phyloP scores from a whole-genome alignment of 345 rosid genomes.

The Populus alba region DNA sequence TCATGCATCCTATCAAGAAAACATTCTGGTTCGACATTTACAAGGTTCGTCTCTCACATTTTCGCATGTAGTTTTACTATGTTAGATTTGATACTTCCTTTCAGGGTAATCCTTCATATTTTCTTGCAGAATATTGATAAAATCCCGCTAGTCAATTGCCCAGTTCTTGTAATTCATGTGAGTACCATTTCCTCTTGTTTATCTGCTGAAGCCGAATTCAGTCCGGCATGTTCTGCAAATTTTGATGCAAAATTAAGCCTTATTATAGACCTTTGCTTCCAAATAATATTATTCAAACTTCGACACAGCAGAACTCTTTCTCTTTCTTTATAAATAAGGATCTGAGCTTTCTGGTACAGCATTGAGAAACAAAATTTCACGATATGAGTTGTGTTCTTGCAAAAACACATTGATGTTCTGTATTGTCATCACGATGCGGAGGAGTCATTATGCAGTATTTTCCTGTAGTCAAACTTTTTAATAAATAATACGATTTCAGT shows the following conservation, averaged over 20 bases:
- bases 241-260: background rate
- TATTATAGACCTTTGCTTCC: background rate
- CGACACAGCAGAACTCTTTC: background rate
- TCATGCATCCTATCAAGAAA: constrained; percentile 72
- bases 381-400: background rate
- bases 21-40: constrained; percentile 85
- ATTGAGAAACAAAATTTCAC: background rate
- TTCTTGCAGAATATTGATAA: constrained; percentile 71
- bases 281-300: background rate
- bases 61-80: background rate
- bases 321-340: background rate
- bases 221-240: background rate
- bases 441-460: background rate
- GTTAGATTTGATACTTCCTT: background rate
- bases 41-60: constrained; percentile 45
- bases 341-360: background rate
- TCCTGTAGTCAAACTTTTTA: background rate
- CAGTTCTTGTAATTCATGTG: constrained; percentile 90
- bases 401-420: background rate
- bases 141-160: constrained; percentile 66
- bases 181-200: constrained; percentile 19
- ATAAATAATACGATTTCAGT: background rate
- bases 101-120: background rate
- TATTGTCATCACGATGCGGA: background rate
- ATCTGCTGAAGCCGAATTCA: background rate